Percentiles rank a stretch among this genome's conserved stretches.
Evolutionary conservation across 2,329 filamentous ascomycete genomes (phyloP).

Genomic region (Alternaria arbusti): DNA sequence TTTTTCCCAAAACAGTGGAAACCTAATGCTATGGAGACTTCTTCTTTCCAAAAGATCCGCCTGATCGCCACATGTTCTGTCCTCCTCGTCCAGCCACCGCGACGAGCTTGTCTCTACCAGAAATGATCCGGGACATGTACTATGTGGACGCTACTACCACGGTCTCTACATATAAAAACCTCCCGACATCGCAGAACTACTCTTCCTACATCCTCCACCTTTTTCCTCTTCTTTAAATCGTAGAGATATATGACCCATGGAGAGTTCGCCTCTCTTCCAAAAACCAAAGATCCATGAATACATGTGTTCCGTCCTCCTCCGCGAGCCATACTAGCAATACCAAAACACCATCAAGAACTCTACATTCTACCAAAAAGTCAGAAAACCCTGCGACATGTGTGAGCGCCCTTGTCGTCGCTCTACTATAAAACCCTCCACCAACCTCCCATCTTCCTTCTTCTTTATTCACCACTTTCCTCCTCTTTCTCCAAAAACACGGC

Average conservation of each 20-base stretch:
- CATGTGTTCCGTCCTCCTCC: not conserved
- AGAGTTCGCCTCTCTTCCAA: not conserved
- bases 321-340: not conserved
- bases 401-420: not conserved
- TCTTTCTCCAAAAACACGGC: not conserved
- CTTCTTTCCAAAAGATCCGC: not conserved
- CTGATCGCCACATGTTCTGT: fast-evolving
- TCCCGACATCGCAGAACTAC: fast-evolving
- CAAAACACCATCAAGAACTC: not conserved
- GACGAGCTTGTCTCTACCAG: not conserved
- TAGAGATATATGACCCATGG: too few species aligned
- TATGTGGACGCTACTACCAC: too few species aligned
- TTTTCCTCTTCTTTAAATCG: too few species aligned
- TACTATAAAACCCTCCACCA: not conserved
- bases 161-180: too few species aligned
- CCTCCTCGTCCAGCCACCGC: not conserved
- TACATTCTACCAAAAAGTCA: too few species aligned
- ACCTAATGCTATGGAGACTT: too few species aligned
- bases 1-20: not conserved
- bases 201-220: not conserved
- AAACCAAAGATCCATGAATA: too few species aligned
- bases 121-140: not conserved
- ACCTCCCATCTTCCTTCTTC: not conserved
- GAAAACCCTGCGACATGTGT: too few species aligned
- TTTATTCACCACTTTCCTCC: not conserved